These are phyloP conservation scores for Kurtzmaniella cleridarum DNA, from an alignment of 805 yeast species.

Conservation along the genomic window DNA sequence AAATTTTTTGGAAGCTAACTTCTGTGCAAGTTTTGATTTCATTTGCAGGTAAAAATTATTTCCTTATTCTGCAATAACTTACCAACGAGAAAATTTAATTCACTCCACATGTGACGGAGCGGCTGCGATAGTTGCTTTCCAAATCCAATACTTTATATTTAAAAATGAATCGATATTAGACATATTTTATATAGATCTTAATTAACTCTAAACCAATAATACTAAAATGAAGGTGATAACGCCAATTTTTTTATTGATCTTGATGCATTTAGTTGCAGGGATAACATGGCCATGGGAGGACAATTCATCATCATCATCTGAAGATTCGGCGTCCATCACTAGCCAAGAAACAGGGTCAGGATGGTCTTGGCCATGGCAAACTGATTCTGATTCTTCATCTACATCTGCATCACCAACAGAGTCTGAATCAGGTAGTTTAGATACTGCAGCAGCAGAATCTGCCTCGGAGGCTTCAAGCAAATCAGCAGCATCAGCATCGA, in stretches of 20 bases:
- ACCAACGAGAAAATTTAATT: no score
- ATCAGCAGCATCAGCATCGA: slow-evolving; percentile 1
- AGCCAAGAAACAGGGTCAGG: neutral
- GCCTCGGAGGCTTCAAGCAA: neutral
- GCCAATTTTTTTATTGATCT: neutral
- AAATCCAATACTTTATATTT: no score
- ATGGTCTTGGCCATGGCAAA: neutral
- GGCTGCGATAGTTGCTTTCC: no score
- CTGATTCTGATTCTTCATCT: neutral
- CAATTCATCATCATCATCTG: slow-evolving; percentile 2
- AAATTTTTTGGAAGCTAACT: no score
- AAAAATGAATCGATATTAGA: no score
- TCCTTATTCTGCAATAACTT: no score
- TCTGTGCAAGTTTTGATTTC: no score
- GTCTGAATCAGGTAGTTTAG: neutral
- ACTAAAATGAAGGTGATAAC: no score
- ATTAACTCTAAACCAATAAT: no score
- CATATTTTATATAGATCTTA: no score
- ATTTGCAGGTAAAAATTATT: no score
- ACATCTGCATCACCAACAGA: neutral
- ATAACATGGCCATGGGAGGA: slow-evolving; percentile 20
- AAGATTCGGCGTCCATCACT: slow-evolving; percentile 3
- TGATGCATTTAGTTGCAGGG: slow-evolving; percentile 4
- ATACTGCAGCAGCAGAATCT: neutral
- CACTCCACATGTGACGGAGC: no score